Base-by-base conservation (phyloP, 768 basidiomycete species). In the Leccinum olivaceopallidum region DNA sequence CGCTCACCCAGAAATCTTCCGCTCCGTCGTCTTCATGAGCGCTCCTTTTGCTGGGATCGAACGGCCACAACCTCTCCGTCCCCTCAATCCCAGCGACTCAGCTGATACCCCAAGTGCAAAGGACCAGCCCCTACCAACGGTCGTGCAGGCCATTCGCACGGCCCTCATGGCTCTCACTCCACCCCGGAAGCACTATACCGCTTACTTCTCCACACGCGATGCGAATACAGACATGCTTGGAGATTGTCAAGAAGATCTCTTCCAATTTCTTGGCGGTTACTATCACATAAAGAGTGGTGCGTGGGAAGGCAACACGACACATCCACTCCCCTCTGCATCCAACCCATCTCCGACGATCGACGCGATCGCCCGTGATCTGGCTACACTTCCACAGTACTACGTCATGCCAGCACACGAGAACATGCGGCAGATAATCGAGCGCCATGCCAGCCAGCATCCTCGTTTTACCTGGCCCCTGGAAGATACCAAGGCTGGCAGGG, bases 1-100 rank as follows among this genome's bases (percentile, higher is more conserved):
- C 60, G 77, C 82, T 34, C 77, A 81, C 4, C 85, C 84, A 1
- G 83, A 87, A 60, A 59, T 87, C 4, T 85, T 87, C 71, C 73
- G 69, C 50, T 77, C 80, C 9, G 78, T 85, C 56, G 81, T 86
- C 47, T 68, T 86, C 64, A 86, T 86, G 83, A 86, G 85, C 61
- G 77, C 76, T 4, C 85, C 87, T 0, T 87, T 83, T 67, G 63
- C 76, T 3, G 83, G 85, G 0, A 68, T 80, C 0, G 79, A 81
- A 47, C 61, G 62, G n/a, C 73, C 76, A 55, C 60, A 32, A 22
- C 64, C 58, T 26, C 65, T 59, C 18, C 39, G 60, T 6, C 30
- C 49, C 18, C 53, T 44, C 62, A 37, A 53, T 42, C 16, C 53
- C 57, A 13, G 44, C 56, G 32, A 59, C 62, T 30, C 36, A 13